Evolutionary conservation across 1,284 basidiomycete species (phyloP), one percentile per base, ranked within the genome.

Genomic region (Paramarasmius palmivorus): DNA sequence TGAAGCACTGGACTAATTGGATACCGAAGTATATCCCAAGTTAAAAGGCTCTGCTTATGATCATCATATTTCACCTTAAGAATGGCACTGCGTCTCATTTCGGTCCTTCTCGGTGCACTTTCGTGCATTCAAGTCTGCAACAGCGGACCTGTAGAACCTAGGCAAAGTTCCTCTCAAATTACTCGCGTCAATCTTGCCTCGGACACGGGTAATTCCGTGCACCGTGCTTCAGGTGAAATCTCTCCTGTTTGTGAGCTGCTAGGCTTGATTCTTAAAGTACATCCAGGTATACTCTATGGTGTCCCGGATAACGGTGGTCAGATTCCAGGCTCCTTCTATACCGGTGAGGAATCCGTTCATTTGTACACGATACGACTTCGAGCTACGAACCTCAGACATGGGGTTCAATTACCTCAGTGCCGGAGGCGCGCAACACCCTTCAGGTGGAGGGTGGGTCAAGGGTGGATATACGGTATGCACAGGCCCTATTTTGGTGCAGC

Each of bases 321-420:
- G 22, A 63, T 63, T 15, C 58, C 61, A 0, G 52, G 53, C 9
- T 41, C 49, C 1, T 60, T 60, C 20, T 63, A 61, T 47, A 59
- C 58, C 8, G 51, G 61, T 62, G 49, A 14, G 55, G 0, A 1
- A 40, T 20, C 6, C 12, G 20, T 23, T 20, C 23, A 20, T 12
- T 14, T 41, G 4, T n/a, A 19, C n/a, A 15, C 6, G 9, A 50
- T 20, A 4, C 29, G 29, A 12, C 8, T 15, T 2, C 36, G 3
- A 35, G 10, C 8, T 22, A 25, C 20, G 14, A 12, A 45, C 20
- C n/a, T 3, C 14, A 61, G 61, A 58, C n/a, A 59, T 61, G 57
- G 61, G 61, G 0, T 59, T 63, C 54, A 63, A 63, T 49, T 61
- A 63, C 40, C 54, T 61, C 17, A 59, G 58, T 35, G 58, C 57